A percentile compares a stretch with the other conserved stretches of the same genome.
Conservation (phyloP, 2,329 filamentous ascomycete species). For the Lachnellula arida region DNA sequence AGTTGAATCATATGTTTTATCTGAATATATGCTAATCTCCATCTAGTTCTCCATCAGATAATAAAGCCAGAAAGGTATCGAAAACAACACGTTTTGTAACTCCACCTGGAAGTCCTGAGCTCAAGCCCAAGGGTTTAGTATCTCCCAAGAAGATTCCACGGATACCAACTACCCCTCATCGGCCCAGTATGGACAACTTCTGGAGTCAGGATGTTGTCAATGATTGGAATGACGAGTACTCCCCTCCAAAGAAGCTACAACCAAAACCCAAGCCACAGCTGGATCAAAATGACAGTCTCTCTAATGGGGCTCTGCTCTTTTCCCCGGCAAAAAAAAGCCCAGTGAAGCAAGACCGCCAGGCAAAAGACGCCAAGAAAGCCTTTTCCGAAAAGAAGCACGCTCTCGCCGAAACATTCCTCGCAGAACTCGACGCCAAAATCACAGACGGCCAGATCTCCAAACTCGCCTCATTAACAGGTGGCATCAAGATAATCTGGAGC, state of each 20-base stretch:
- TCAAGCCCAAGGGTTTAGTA: constrained; percentile 17
- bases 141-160: constrained; percentile 30
- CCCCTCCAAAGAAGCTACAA: constrained; percentile 42
- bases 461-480: constrained; percentile 60
- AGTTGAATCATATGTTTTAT: neutral
- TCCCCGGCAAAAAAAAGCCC: constrained; percentile 29
- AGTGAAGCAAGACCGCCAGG: constrained; percentile 33
- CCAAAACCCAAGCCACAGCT: constrained; percentile 27
- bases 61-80: constrained; percentile 15
- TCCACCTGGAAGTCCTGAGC: constrained; percentile 26
- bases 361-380: constrained; percentile 46
- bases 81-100: constrained; percentile 23
- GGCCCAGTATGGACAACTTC: constrained; percentile 51
- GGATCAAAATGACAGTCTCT: constrained; percentile 4
- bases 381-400: constrained; percentile 60
- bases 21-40: constrained; percentile 2
- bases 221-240: constrained; percentile 61
- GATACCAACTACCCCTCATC: constrained; percentile 51
- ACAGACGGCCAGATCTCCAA: constrained; percentile 54
- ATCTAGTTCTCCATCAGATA: constrained; percentile 22
- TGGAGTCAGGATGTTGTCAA: constrained; percentile 56
- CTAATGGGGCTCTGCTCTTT: constrained; percentile 4
- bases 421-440: constrained; percentile 63
- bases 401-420: constrained; percentile 60
- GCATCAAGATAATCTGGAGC: constrained; percentile 67